Evolutionary conservation across 371 early-diverging fungal species (phyloP).

Genomic region (Mortierella sp.): DNA sequence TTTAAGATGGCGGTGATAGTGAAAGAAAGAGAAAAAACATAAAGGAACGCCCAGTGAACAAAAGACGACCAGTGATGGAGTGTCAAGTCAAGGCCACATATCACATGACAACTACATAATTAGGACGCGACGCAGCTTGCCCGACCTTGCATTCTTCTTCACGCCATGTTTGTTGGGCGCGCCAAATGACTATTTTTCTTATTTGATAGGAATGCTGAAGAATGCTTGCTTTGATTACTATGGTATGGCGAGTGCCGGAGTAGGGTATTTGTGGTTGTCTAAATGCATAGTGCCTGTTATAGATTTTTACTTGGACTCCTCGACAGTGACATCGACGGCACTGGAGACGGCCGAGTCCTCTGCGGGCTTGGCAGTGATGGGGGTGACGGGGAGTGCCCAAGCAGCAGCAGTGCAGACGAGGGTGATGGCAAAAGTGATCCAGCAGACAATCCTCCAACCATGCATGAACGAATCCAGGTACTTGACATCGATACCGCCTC

Average conservation of each 20-base stretch:
- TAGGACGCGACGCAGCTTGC: no score
- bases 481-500: conserved; percentile 32
- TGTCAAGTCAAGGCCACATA: no score
- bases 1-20: no score
- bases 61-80: no score
- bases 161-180: no score
- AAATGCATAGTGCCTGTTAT: background rate
- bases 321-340: background rate
- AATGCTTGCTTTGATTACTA: background rate
- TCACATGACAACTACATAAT: no score
- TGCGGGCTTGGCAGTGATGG: conserved; percentile 31
- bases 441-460: conserved; percentile 39
- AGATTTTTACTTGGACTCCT: conserved; percentile 3
- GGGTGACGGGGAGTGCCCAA: conserved; percentile 30
- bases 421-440: conserved; percentile 47
- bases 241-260: background rate
- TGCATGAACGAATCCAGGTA: conserved; percentile 41
- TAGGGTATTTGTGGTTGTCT: background rate
- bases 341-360: conserved; percentile 9
- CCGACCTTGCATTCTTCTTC: no score
- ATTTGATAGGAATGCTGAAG: background rate
- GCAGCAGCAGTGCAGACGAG: conserved; percentile 35
- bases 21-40: background rate
- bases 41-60: no score
- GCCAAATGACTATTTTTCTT: no score